Conservation (phyloP, 345 rosid genomes). For the Xanthoceras sorbifolium region DNA sequence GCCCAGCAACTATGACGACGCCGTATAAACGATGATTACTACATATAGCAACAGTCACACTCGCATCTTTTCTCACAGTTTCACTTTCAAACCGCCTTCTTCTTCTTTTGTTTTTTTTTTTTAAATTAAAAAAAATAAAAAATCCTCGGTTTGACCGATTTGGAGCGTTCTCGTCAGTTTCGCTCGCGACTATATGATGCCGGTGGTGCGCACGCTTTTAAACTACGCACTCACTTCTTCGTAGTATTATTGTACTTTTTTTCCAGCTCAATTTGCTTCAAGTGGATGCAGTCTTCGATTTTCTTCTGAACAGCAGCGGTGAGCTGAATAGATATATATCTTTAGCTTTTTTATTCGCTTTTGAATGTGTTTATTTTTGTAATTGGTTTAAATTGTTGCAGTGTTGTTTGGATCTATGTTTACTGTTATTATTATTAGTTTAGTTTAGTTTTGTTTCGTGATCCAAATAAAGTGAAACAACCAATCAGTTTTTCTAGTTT, state of each 20-base stretch:
- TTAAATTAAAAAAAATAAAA: neutral
- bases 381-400: neutral
- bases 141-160: slow-evolving; percentile 20
- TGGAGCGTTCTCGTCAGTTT: neutral
- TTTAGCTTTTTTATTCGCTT: neutral
- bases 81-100: too few relatives aligned
- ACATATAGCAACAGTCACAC: too few relatives aligned
- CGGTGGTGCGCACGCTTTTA: neutral
- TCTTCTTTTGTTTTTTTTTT: too few relatives aligned
- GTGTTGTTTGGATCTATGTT: slow-evolving; percentile 7
- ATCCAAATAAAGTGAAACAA: neutral
- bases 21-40: too few relatives aligned
- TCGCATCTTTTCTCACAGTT: too few relatives aligned
- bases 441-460: neutral
- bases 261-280: neutral
- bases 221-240: neutral
- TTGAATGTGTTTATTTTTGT: neutral
- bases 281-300: neutral
- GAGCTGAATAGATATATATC: neutral
- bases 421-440: neutral
- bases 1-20: too few relatives aligned
- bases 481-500: neutral
- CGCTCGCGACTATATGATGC: slow-evolving; percentile 4
- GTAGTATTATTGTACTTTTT: too few relatives aligned
- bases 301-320: neutral